phyloP scores from a whole-genome alignment of 2,329 filamentous ascomycete genomes.

The Emmonsiellopsis sp. region DNA sequence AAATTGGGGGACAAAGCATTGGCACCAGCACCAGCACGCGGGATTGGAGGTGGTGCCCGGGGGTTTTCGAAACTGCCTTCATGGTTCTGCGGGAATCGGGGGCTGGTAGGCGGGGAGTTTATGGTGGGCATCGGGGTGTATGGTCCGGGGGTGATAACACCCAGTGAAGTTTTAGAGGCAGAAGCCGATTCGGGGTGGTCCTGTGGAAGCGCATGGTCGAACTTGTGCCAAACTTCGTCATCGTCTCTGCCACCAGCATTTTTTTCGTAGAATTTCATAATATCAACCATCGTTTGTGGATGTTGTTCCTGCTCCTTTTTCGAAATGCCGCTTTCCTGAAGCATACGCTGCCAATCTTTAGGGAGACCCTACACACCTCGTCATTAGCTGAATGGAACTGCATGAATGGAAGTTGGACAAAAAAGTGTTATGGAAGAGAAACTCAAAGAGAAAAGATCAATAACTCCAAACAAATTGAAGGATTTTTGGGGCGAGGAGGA shows the following conservation, averaged over 20 bases:
- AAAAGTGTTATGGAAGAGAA: too few species aligned
- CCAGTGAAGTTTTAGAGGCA: conserved; percentile 29
- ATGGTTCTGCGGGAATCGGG: conserved; percentile 79
- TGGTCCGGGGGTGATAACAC: conserved; percentile 36
- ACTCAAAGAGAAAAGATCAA: too few species aligned
- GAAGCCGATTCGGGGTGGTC: conserved; percentile 31
- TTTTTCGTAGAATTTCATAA: conserved; percentile 95
- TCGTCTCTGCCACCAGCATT: conserved; percentile 73
- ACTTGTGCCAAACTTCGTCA: conserved; percentile 90
- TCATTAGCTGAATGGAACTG: conserved; percentile 45
- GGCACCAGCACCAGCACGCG: conserved; percentile 36
- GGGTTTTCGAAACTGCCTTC: conserved; percentile 97
- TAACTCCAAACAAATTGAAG: not conserved
- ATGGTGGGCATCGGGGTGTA: conserved; percentile 51
- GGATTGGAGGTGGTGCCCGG: conserved; percentile 82
- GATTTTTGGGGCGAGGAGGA: not conserved
- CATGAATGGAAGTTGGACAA: too few species aligned
- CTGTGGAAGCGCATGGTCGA: conserved; percentile 69
- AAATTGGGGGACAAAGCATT: conserved; percentile 42
- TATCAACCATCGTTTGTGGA: conserved; percentile 89
- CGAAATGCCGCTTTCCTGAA: conserved; percentile 91
- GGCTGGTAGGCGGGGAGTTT: conserved; percentile 72
- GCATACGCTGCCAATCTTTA: conserved; percentile 93
- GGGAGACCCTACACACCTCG: conserved; percentile 65
- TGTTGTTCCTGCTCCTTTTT: conserved; percentile 94